A percentile compares a stretch with the other conserved stretches of the same genome.
Evolutionary conservation across 2,329 filamentous ascomycete genomes (phyloP).

Genomic region (Penicillium janthinellum): DNA sequence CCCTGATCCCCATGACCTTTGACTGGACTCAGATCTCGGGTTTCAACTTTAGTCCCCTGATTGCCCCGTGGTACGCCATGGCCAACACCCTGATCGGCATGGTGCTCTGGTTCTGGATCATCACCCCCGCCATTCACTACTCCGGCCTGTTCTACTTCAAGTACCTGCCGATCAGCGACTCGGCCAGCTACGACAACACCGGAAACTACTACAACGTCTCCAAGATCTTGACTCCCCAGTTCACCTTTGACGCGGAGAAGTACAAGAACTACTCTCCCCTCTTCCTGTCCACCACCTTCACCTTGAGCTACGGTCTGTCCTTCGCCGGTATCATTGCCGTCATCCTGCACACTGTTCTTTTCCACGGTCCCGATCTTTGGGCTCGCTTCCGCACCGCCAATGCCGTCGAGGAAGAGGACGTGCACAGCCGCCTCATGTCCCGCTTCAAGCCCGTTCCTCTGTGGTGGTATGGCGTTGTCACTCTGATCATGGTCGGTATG

Average conservation of each 20-base stretch:
- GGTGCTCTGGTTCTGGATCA: constrained; percentile 65
- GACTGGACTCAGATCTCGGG: constrained; percentile 75
- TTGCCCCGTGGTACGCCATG: constrained; percentile 73
- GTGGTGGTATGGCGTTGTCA: constrained; percentile 59
- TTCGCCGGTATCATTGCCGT: constrained; percentile 72
- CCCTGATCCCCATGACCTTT: constrained; percentile 48
- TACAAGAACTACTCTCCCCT: constrained; percentile 68
- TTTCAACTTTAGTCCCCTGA: constrained; percentile 67
- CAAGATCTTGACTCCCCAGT: constrained; percentile 62
- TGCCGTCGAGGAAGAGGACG: constrained; percentile 56
- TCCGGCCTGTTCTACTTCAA: constrained; percentile 64
- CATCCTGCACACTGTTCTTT: constrained; percentile 67
- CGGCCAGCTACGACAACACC: constrained; percentile 71
- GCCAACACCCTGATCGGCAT: constrained; percentile 72
- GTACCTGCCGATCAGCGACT: constrained; percentile 70
- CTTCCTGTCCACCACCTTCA: constrained; percentile 68
- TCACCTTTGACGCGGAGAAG: constrained; percentile 63
- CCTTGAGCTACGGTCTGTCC: constrained; percentile 68
- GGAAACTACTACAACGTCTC: constrained; percentile 65
- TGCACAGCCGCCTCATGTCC: constrained; percentile 59
- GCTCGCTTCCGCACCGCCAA: constrained; percentile 59
- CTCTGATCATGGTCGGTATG: constrained; percentile 53
- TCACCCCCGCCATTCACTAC: constrained; percentile 64
- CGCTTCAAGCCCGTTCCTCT: constrained; percentile 58
- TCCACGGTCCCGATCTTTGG: constrained; percentile 69